A percentile compares a stretch with the other conserved stretches of the same genome.
phyloP scores from a whole-genome alignment of 2,329 filamentous ascomycete species.

The Aspergillus hiratsukae region DNA sequence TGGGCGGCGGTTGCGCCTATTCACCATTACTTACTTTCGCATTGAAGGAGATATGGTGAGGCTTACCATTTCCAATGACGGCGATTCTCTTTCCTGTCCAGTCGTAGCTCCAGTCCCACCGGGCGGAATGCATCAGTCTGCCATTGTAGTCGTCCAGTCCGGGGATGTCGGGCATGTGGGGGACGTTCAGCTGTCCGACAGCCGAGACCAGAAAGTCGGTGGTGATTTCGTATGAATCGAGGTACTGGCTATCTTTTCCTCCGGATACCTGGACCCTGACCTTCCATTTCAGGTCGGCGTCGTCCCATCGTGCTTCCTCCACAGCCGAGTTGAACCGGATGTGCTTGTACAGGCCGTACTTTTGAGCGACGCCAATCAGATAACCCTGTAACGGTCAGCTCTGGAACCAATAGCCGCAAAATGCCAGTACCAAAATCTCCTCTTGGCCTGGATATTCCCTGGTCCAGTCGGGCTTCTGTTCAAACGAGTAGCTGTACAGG shows the following conservation, averaged over 20 bases:
- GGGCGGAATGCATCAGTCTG: slow-evolving; percentile 53
- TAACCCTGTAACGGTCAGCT: slow-evolving; percentile 38
- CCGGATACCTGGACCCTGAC: slow-evolving; percentile 46
- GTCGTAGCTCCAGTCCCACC: slow-evolving; percentile 59
- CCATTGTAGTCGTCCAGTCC: slow-evolving; percentile 48
- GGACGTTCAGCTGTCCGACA: slow-evolving; percentile 56
- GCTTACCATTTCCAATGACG: slow-evolving; percentile 55
- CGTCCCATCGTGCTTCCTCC: slow-evolving; percentile 52
- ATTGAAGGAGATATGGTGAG: not conserved
- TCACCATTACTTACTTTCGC: not conserved
- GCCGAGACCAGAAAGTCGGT: slow-evolving; percentile 55
- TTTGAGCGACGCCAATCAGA: slow-evolving; percentile 49
- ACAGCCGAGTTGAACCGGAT: slow-evolving; percentile 56
- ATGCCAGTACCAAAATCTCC: slow-evolving; percentile 47
- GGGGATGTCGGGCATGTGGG: slow-evolving; percentile 46
- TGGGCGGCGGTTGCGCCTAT: slow-evolving; percentile 54
- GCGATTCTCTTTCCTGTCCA: slow-evolving; percentile 53
- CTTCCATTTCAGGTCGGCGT: slow-evolving; percentile 48
- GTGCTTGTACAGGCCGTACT: slow-evolving; percentile 53
- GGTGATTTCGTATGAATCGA: slow-evolving; percentile 48
- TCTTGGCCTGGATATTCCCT: slow-evolving; percentile 57
- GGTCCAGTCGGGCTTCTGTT: slow-evolving; percentile 56
- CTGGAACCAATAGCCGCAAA: not conserved
- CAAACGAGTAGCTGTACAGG: slow-evolving; percentile 59
- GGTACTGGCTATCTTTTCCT: slow-evolving; percentile 54